phyloP scores from a whole-genome alignment of 306 rosid species.

The Cucurbita pepo region DNA sequence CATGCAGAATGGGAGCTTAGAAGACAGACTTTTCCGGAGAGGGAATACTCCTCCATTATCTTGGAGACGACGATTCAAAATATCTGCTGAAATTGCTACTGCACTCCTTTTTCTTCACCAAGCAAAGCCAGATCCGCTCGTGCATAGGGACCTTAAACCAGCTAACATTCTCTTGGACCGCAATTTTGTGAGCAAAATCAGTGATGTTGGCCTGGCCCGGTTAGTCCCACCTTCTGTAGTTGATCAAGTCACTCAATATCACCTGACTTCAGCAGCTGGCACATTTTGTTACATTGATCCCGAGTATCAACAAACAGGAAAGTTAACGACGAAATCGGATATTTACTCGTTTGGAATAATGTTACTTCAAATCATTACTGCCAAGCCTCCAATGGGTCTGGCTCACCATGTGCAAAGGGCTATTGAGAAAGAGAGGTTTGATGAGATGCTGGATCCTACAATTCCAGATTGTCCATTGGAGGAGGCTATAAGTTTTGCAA shows the following conservation, averaged over 20 bases:
- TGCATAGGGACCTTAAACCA: slow-evolving; percentile 92
- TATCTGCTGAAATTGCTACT: slow-evolving; percentile 77
- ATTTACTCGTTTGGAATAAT: slow-evolving; percentile 69
- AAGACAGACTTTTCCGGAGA: slow-evolving; percentile 54
- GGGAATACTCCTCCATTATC: slow-evolving; percentile 50
- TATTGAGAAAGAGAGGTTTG: slow-evolving; percentile 36
- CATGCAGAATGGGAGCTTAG: slow-evolving; percentile 87
- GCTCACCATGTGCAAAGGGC: slow-evolving; percentile 67
- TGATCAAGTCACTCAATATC: slow-evolving; percentile 58
- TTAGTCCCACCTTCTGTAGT: slow-evolving; percentile 72
- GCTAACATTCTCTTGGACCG: slow-evolving; percentile 76
- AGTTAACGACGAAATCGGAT: slow-evolving; percentile 69
- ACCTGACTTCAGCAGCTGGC: slow-evolving; percentile 95
- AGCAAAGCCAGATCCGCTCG: slow-evolving; percentile 87
- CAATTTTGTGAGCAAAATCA: slow-evolving; percentile 68
- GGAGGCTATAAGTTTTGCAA: slow-evolving; percentile 51
- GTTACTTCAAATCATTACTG: slow-evolving; percentile 81
- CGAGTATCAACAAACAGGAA: slow-evolving; percentile 84
- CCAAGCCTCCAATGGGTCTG: slow-evolving; percentile 81
- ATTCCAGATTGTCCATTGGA: slow-evolving; percentile 81
- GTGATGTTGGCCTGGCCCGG: slow-evolving; percentile 82
- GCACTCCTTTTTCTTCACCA: slow-evolving; percentile 92
- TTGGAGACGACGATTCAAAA: slow-evolving; percentile 60
- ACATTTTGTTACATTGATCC: slow-evolving; percentile 98
- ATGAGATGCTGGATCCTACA: slow-evolving; percentile 50